Conservation (phyloP, 768 basidiomycete genomes). For the Sporobolomyces roseus region DNA sequence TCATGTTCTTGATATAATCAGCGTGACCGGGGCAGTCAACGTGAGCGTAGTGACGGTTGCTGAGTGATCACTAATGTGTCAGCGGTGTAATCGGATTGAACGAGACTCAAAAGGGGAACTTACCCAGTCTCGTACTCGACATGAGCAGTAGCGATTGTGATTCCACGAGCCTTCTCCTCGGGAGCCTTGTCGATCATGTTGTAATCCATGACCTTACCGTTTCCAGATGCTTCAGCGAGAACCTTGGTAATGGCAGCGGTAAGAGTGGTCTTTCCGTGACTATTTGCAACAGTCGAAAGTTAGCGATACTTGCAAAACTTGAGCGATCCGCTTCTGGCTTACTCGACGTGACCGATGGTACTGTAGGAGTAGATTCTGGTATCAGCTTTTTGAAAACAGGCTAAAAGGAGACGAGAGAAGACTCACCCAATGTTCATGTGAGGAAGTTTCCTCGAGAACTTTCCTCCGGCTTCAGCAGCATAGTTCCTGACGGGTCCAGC, state of each 20-base stretch:
- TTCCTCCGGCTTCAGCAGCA: conserved; percentile 44
- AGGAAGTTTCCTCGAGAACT: conserved; percentile 44
- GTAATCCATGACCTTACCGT: conserved; percentile 83
- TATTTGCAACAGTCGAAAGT: background rate
- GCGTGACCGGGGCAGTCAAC: conserved; percentile 33
- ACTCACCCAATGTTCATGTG: conserved; percentile 82
- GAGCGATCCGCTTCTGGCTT: background rate
- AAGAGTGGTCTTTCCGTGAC: conserved; percentile 93
- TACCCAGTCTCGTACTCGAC: conserved; percentile 90
- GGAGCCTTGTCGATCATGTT: conserved; percentile 97
- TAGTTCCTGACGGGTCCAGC: conserved; percentile 38
- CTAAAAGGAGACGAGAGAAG: background rate
- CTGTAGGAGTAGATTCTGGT: conserved; percentile 5
- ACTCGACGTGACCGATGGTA: conserved; percentile 45
- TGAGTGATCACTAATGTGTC: background rate
- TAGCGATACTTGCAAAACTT: background rate
- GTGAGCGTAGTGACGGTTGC: conserved; percentile 43
- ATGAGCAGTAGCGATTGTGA: conserved; percentile 97
- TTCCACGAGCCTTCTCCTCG: conserved; percentile 98
- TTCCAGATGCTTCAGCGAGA: conserved; percentile 64
- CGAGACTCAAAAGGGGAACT: background rate
- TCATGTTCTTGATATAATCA: conserved; percentile 45
- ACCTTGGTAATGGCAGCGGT: conserved; percentile 95
- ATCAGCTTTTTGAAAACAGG: background rate
- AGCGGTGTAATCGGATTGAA: background rate